Evolutionary conservation across 495 filamentous ascomycete genomes (phyloP).

Genomic region (Lasiosphaeria hispida): DNA sequence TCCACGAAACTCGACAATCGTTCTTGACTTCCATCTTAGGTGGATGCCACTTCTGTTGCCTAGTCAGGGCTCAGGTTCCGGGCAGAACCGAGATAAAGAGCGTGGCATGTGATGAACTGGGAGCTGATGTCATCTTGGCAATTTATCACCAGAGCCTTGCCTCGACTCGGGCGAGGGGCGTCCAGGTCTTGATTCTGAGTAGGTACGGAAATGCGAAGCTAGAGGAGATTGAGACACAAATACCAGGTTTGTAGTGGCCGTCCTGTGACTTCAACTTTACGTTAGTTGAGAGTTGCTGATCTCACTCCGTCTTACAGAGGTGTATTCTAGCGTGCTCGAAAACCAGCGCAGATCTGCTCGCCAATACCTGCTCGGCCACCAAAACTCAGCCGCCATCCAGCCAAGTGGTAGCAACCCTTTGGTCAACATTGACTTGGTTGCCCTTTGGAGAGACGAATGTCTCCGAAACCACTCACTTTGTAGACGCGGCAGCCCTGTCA

Average conservation of each 20-base stretch:
- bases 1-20: slow-evolving; percentile 9
- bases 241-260: too few relatives aligned
- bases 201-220: slow-evolving; percentile 4
- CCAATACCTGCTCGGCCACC: too few relatives aligned
- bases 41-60: slow-evolving; percentile 17
- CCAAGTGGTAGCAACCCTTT: background rate
- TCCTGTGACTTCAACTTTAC: too few relatives aligned
- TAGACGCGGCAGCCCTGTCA: background rate
- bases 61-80: slow-evolving; percentile 15
- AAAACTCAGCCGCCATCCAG: background rate
- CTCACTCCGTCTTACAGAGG: slow-evolving; percentile 2
- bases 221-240: slow-evolving; percentile 3
- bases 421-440: slow-evolving; percentile 12
- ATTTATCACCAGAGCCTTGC: background rate
- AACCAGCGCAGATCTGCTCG: background rate
- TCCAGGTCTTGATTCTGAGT: slow-evolving; percentile 7
- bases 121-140: slow-evolving; percentile 17
- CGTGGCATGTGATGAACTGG: slow-evolving; percentile 12
- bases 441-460: slow-evolving; percentile 17
- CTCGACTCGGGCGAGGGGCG: too few relatives aligned
- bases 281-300: too few relatives aligned
- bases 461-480: slow-evolving; percentile 11
- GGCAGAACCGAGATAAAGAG: slow-evolving; percentile 3
- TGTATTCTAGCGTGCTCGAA: background rate
- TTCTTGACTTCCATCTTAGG: slow-evolving; percentile 5